These are phyloP conservation scores for Mortierella sp. DNA, from an alignment of 371 early-diverging fungal genomes.

Conservation along the genomic window DNA sequence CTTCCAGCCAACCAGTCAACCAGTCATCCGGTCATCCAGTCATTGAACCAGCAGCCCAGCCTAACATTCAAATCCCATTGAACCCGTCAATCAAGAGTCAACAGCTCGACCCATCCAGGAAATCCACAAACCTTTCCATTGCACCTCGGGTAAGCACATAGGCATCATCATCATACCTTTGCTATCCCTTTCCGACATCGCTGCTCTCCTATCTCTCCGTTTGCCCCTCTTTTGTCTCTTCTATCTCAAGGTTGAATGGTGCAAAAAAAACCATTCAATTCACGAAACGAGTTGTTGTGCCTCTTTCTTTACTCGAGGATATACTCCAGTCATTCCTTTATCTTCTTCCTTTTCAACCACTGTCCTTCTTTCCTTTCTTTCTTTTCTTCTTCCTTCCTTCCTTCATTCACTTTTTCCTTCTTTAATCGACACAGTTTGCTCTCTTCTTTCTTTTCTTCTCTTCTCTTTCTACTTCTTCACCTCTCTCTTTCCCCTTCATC, in stretches of 20 bases:
- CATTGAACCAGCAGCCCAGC: background rate
- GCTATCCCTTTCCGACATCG: background rate
- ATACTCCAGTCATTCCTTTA: background rate
- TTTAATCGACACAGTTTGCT: background rate
- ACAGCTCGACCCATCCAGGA: background rate
- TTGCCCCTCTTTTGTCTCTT: no score
- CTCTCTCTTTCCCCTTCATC: slow-evolving; percentile 15
- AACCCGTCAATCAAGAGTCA: background rate
- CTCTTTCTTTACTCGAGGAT: background rate
- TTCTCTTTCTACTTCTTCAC: slow-evolving; percentile 3
- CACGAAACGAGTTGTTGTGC: background rate
- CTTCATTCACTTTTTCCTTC: slow-evolving; percentile 1
- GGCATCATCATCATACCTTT: background rate
- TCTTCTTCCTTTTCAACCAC: background rate
- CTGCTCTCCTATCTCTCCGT: background rate
- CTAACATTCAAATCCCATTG: background rate
- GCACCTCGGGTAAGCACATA: background rate
- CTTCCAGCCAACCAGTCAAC: background rate
- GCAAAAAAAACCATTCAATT: no score
- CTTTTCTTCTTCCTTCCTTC: background rate
- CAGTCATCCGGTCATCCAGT: background rate
- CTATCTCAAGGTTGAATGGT: background rate
- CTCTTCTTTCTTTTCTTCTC: slow-evolving; percentile 4
- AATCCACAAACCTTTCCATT: background rate
- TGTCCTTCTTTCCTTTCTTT: slow-evolving; percentile 11